These are phyloP conservation scores for Salix koriyanagi DNA, from an alignment of 345 rosid genomes.

Conservation along the genomic window DNA sequence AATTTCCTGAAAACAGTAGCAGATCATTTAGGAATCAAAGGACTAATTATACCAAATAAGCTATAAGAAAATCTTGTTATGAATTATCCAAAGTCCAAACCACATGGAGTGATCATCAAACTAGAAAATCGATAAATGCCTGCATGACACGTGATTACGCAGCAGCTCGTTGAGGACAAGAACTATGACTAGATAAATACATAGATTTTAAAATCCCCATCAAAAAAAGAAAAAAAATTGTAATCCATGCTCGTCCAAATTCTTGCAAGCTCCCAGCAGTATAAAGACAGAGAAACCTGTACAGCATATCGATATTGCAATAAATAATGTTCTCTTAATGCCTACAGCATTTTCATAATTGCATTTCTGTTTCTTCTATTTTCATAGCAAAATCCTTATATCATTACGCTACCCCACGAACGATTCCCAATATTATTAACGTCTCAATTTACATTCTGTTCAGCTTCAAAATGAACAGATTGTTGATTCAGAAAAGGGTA, in stretches of 20 bases:
- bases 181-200: not conserved
- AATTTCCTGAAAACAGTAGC: conserved; percentile 16
- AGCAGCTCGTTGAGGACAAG: not conserved
- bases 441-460: not conserved
- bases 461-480: not conserved
- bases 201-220: not conserved
- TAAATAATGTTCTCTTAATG: not conserved
- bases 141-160: not conserved
- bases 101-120: not conserved
- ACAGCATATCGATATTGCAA: too few species aligned
- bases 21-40: not conserved
- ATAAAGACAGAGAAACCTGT: not conserved
- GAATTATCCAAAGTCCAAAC: not conserved
- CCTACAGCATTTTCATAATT: not conserved
- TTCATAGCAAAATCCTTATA: not conserved
- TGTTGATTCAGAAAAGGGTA: not conserved
- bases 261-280: not conserved
- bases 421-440: not conserved
- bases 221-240: not conserved
- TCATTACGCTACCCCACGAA: not conserved
- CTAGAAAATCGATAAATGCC: not conserved
- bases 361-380: not conserved
- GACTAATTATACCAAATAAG: not conserved
- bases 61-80: not conserved
- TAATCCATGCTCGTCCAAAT: not conserved